phyloP scores from a whole-genome alignment of 2,329 filamentous ascomycete species.

The Trichoderma oligosporum region DNA sequence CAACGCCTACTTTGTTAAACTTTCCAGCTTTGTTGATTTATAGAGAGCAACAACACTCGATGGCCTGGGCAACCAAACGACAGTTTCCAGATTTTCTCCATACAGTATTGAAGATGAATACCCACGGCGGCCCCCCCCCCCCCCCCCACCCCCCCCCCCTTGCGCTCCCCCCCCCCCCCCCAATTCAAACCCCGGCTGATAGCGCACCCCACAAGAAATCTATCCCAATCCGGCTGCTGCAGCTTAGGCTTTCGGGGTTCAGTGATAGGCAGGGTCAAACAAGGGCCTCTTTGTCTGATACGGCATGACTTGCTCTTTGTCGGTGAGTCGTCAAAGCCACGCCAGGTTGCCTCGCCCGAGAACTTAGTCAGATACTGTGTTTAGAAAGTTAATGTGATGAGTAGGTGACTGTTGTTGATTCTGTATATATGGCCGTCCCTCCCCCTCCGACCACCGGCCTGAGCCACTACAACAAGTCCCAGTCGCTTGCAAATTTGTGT shows the following conservation, averaged over 20 bases:
- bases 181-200: not conserved
- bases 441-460: not conserved
- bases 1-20: no score
- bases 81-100: slow-evolving; percentile 4
- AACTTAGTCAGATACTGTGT: slow-evolving; percentile 2
- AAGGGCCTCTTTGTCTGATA: slow-evolving; percentile 6
- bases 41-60: not conserved
- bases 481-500: not conserved
- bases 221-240: slow-evolving; percentile 6
- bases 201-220: slow-evolving; percentile 17
- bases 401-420: not conserved
- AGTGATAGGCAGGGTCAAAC: slow-evolving; percentile 1
- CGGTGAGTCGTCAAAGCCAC: slow-evolving; percentile 15
- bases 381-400: not conserved
- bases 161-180: no score
- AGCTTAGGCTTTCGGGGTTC: not conserved
- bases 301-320: not conserved
- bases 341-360: not conserved
- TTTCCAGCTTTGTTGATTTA: not conserved
- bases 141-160: no score
- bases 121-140: slow-evolving; percentile 1
- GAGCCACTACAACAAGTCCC: not conserved
- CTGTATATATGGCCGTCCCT: slow-evolving; percentile 3
- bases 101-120: slow-evolving; percentile 9
- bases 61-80: no score